A percentile compares a stretch with the other conserved stretches of the same genome.
These are phyloP conservation scores for Penicillium odoratum DNA, from an alignment of 495 filamentous ascomycete genomes.

Conservation along the genomic window DNA sequence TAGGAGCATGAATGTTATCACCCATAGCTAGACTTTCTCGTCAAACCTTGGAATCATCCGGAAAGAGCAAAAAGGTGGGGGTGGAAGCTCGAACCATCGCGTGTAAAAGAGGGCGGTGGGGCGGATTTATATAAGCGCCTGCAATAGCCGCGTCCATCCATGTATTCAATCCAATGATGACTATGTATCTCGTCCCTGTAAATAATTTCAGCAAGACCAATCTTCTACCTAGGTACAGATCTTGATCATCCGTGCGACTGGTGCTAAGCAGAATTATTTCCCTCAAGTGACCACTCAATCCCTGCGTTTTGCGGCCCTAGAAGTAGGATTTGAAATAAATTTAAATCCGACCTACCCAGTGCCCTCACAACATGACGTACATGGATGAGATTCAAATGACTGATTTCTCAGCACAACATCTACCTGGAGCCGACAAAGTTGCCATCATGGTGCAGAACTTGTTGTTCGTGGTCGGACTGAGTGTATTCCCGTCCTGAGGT, in stretches of 20 bases:
- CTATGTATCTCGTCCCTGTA: too few species aligned
- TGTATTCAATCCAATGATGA: background rate
- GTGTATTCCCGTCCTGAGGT: background rate
- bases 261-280: background rate
- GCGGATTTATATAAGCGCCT: conserved; percentile 9
- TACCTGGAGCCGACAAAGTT: conserved; percentile 15
- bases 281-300: conserved; percentile 2
- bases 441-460: conserved; percentile 1
- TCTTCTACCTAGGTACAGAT: background rate
- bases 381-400: conserved; percentile 31
- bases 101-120: conserved; percentile 20
- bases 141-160: background rate
- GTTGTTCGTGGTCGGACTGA: background rate
- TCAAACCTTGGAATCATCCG: background rate
- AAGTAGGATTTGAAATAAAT: conserved; percentile 13
- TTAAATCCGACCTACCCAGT: conserved; percentile 24
- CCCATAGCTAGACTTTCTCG: conserved; percentile 50
- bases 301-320: conserved; percentile 1
- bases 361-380: conserved; percentile 29
- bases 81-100: conserved; percentile 13
- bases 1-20: conserved; percentile 70
- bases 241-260: background rate
- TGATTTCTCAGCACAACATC: conserved; percentile 17
- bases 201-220: too few species aligned
- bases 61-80: conserved; percentile 16